phyloP scores from a whole-genome alignment of 75 land plant genomes.

The Cupressus sempervirens region DNA sequence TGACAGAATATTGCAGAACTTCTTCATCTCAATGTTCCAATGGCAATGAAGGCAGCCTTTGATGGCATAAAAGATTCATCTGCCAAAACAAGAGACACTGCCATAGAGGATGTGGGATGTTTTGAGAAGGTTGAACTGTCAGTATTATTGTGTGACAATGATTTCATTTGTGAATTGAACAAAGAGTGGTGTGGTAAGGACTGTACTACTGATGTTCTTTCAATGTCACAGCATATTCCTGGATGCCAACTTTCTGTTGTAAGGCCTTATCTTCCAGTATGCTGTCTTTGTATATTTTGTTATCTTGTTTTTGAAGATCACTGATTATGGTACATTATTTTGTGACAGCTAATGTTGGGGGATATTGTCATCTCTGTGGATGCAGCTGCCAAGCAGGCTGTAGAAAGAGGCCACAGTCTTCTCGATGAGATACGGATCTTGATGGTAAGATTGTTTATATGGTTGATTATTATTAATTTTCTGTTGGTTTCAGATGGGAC shows the following conservation, averaged over 20 bases:
- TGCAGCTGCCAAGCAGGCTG: conserved; percentile 91
- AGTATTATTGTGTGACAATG: conserved; percentile 80
- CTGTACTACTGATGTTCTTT: conserved; percentile 85
- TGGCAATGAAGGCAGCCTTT: conserved; percentile 84
- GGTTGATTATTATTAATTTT: not conserved
- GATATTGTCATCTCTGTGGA: conserved; percentile 94
- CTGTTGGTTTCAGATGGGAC: not conserved
- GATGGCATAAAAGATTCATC: conserved; percentile 57
- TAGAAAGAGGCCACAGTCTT: conserved; percentile 84
- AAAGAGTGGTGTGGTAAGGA: conserved; percentile 89
- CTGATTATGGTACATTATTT: not conserved
- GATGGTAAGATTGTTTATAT: conserved; percentile 51
- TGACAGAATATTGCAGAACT: conserved; percentile 68
- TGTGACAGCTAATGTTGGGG: conserved; percentile 79
- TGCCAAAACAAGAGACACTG: conserved; percentile 55
- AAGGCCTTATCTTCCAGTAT: conserved; percentile 15
- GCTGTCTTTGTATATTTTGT: not conserved
- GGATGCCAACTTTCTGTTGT: conserved; percentile 67
- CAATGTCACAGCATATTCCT: conserved; percentile 77
- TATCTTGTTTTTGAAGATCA: conserved; percentile 10
- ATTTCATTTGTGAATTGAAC: conserved; percentile 76
- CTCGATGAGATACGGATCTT: conserved; percentile 95
- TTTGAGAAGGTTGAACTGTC: conserved; percentile 85
- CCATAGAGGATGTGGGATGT: conserved; percentile 51
- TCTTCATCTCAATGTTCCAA: conserved; percentile 79